Conservation (phyloP, 768 basidiomycete species). For the Hypholoma sublateritium region DNA sequence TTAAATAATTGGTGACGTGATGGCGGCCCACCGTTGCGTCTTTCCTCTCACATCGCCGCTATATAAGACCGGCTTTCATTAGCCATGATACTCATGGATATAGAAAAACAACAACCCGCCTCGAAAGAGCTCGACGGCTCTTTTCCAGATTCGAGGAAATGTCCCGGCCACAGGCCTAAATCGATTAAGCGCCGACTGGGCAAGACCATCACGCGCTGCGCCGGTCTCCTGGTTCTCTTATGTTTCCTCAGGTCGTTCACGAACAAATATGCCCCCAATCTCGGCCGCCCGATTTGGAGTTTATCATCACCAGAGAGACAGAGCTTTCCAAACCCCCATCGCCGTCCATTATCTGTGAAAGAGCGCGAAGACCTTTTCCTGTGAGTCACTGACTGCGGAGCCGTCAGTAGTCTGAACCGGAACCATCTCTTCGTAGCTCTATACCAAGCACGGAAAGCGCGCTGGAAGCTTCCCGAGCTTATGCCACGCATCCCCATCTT, state of each 20-base stretch:
- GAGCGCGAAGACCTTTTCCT: slow-evolving; percentile 34
- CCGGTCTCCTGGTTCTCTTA: slow-evolving; percentile 6
- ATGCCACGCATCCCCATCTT: slow-evolving; percentile 70
- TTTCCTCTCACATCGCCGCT: not conserved
- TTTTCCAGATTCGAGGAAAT: not conserved
- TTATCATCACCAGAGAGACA: not conserved
- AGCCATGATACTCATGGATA: slow-evolving; percentile 23
- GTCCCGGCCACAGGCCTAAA: not conserved
- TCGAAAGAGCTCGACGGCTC: slow-evolving; percentile 7
- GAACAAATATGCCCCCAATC: not conserved
- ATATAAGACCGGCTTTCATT: slow-evolving; percentile 4
- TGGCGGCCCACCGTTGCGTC: slow-evolving; percentile 1
- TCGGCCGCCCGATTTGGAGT: slow-evolving; percentile 1
- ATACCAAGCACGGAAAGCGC: slow-evolving; percentile 61
- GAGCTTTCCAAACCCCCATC: slow-evolving; percentile 16
- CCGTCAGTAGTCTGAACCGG: not conserved
- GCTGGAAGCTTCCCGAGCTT: slow-evolving; percentile 51
- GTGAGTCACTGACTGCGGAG: slow-evolving; percentile 14
- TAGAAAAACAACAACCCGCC: slow-evolving; percentile 19
- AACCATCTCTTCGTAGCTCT: slow-evolving; percentile 12
- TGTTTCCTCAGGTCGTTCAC: slow-evolving; percentile 4
- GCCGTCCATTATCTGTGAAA: slow-evolving; percentile 17
- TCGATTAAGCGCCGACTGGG: not conserved
- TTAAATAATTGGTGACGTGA: slow-evolving; percentile 4
- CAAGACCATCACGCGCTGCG: slow-evolving; percentile 1